These are phyloP conservation scores for Zea luxurians DNA, from an alignment of 176 grass and related monocot species.

Conservation along the genomic window DNA sequence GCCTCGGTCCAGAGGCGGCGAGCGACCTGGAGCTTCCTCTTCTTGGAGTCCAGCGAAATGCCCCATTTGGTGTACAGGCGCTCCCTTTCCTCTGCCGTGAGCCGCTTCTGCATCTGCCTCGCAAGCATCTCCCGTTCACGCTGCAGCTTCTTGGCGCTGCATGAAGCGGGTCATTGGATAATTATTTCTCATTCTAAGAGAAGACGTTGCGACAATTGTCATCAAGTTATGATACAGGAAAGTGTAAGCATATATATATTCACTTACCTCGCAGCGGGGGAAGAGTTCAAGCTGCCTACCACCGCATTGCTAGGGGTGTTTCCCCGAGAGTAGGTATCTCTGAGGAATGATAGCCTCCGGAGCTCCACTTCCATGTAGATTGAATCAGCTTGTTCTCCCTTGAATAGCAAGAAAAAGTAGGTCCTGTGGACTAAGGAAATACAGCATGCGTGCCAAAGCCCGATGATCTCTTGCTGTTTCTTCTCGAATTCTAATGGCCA, in stretches of 20 bases:
- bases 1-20: conserved; percentile 66
- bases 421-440: conserved; percentile 91
- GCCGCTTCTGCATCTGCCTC: conserved; percentile 70
- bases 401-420: conserved; percentile 91
- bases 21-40: conserved; percentile 74
- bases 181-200: neutral
- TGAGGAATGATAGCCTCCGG: conserved; percentile 73
- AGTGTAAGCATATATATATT: neutral
- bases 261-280: conserved; percentile 59
- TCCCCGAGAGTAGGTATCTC: conserved; percentile 53
- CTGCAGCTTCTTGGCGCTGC: conserved; percentile 66
- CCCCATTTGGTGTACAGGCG: conserved; percentile 84
- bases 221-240: neutral
- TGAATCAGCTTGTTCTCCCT: conserved; percentile 77
- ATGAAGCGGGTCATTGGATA: neutral
- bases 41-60: conserved; percentile 73
- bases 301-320: conserved; percentile 39
- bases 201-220: neutral
- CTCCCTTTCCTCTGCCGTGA: conserved; percentile 60
- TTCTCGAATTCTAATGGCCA: conserved; percentile 82
- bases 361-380: conserved; percentile 99
- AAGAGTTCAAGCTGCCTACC: conserved; percentile 49
- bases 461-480: conserved; percentile 79
- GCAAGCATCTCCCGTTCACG: conserved; percentile 82
- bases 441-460: conserved; percentile 79